Base-by-base conservation (phyloP, 2,329 filamentous ascomycete species). In the Trichoderma asperellum region DNA sequence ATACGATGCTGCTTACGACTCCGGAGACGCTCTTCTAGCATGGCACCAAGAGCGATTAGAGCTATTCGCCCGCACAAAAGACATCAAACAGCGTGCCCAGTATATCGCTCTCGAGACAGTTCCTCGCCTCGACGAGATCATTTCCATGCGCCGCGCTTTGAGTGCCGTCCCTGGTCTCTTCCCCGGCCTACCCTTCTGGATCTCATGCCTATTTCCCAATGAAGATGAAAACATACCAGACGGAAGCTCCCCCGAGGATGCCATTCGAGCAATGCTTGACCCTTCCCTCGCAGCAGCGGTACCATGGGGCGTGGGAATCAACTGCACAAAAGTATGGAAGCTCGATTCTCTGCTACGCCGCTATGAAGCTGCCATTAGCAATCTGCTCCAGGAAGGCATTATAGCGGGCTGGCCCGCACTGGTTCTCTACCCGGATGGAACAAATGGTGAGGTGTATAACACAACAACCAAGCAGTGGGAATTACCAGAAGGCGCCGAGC, bases 351-450 rank as follows among this genome's bases (percentile, higher is more conserved):
- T 91, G 18, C 78, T 92, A 21, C 78, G 77, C 21, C 80, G 84
- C 60, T 90, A 87, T 62, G 87, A 90, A 73, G 80, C 78, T 4
- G 83, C 80, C 10, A 76, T 89, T 18, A 69, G 71, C 11, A 71
- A 69, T n/a, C 64, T 87, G 72, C 68, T 83, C 1, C 63, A 74
- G 4, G 72, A 76, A 4, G 79, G 80, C 0, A 73, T 77, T 16
- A 64, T 83, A 1, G 24, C 70, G 0, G 74, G 75, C 6, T 84
- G 82, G 80, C 88, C 88, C 0, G 82, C 81, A 24, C 77, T 92
- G 65, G 85, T 92, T 5, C 73, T 92, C 21, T 92, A 91, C 75
- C 90, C 90, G 0, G 90, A 92, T 76, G 89, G 89, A 0, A 91
- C 90, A 1, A 89, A 88, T 58, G 88, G 88, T 0, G 87, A 91